Evolutionary conservation across 495 filamentous ascomycete species (phyloP).

Genomic region (Astrocystis sublimbata): DNA sequence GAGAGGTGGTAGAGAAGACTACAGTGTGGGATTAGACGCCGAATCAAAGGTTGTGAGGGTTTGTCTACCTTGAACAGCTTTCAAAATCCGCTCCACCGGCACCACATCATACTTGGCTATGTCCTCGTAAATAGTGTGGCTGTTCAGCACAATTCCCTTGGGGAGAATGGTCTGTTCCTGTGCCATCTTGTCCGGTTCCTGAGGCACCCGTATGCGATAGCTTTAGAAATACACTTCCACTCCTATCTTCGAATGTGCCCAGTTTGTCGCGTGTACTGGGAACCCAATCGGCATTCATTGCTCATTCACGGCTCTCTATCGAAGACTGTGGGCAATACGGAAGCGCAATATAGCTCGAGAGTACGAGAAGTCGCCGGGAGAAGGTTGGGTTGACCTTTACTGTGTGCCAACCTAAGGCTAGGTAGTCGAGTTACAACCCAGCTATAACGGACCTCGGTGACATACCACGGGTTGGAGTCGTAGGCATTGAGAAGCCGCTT

Average conservation of each 20-base stretch:
- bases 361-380: not conserved
- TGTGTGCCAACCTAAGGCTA: not conserved
- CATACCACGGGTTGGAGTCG: not conserved
- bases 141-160: conserved; percentile 52
- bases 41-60: not conserved
- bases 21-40: conserved; percentile 18
- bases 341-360: not conserved
- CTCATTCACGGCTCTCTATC: conserved; percentile 31
- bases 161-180: conserved; percentile 41
- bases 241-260: conserved; percentile 17
- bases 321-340: not conserved
- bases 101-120: conserved; percentile 50
- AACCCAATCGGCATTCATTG: conserved; percentile 7
- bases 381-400: not conserved
- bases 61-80: conserved; percentile 52
- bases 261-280: conserved; percentile 18
- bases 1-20: conserved; percentile 56
- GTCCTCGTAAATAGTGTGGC: conserved; percentile 42
- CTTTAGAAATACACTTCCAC: conserved; percentile 23
- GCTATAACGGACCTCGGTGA: not conserved
- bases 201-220: conserved; percentile 21
- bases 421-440: not conserved
- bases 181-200: conserved; percentile 29
- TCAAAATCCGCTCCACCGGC: conserved; percentile 49
- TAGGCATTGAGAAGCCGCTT: not conserved